Evolutionary conservation across 1,139 yeast genomes (phyloP).

Genomic region (Hansenula sp.): DNA sequence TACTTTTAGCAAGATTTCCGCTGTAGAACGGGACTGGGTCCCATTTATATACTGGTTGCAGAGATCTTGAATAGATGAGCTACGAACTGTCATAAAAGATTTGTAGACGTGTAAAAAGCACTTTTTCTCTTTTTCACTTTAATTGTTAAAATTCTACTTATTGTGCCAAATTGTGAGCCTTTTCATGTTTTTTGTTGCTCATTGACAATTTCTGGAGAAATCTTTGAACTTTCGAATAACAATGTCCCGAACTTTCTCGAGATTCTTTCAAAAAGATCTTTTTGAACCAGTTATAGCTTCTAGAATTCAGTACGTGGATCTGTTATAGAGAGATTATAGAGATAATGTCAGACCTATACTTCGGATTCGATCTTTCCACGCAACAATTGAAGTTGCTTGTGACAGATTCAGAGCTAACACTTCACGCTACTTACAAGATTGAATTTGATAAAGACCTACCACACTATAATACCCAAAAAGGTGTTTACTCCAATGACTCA

Average conservation of each 20-base stretch:
- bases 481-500: constrained; percentile 54
- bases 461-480: constrained; percentile 60
- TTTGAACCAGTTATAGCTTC: too few species aligned
- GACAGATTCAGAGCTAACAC: constrained; percentile 49
- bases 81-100: too few species aligned
- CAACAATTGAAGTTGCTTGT: constrained; percentile 82
- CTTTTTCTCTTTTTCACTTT: too few species aligned
- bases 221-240: background rate
- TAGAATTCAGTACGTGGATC: too few species aligned
- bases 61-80: too few species aligned
- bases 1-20: too few species aligned
- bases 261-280: background rate
- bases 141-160: too few species aligned
- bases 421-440: constrained; percentile 55
- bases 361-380: constrained; percentile 87
- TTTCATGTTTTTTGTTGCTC: background rate
- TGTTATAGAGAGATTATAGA: background rate
- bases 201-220: constrained; percentile 1
- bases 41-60: too few species aligned
- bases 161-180: too few species aligned
- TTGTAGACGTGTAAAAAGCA: too few species aligned
- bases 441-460: constrained; percentile 69
- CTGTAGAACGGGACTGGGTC: too few species aligned
- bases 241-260: background rate
- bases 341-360: constrained; percentile 30